Conservation (phyloP, 75 land plant species). For the Pseudotsuga menziesii region DNA sequence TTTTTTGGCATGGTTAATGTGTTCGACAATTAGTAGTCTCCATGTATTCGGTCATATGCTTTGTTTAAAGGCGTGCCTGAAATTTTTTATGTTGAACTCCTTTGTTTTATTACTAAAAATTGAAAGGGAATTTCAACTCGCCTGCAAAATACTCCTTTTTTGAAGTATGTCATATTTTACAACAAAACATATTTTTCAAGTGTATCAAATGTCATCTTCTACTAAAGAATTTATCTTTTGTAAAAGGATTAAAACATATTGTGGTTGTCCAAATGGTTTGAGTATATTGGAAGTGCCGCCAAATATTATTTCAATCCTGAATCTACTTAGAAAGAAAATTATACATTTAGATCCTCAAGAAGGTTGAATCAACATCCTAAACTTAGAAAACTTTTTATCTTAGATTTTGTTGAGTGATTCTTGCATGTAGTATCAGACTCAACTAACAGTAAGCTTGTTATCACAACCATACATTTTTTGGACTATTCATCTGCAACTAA, state of each 20-base stretch:
- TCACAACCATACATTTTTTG: conserved; percentile 27
- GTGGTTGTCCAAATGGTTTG: conserved; percentile 34
- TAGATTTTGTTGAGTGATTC: conserved; percentile 4
- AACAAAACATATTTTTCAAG: conserved; percentile 16
- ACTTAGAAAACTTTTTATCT: not conserved
- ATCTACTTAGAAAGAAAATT: conserved; percentile 13
- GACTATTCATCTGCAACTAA: no score
- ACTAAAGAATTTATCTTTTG: conserved; percentile 2
- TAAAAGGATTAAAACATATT: not conserved
- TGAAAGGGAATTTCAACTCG: conserved; percentile 8
- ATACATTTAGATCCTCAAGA: not conserved
- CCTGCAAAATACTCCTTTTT: conserved; percentile 20
- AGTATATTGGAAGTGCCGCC: conserved; percentile 12
- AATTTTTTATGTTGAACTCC: conserved; percentile 36
- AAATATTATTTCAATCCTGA: conserved; percentile 19
- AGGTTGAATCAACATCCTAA: conserved; percentile 15
- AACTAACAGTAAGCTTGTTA: conserved; percentile 6
- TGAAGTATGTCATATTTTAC: conserved; percentile 26
- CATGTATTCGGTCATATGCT: conserved; percentile 23
- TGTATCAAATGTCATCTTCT: not conserved
- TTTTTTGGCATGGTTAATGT: conserved; percentile 32
- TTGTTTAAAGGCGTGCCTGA: conserved; percentile 31
- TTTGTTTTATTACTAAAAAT: conserved; percentile 22
- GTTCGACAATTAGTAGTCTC: conserved; percentile 20
- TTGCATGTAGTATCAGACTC: not conserved